Evolutionary conservation across 257 asterid genomes (phyloP), one percentile per base, ranked within the genome.

Genomic region (Haberlea rhodopensis): DNA sequence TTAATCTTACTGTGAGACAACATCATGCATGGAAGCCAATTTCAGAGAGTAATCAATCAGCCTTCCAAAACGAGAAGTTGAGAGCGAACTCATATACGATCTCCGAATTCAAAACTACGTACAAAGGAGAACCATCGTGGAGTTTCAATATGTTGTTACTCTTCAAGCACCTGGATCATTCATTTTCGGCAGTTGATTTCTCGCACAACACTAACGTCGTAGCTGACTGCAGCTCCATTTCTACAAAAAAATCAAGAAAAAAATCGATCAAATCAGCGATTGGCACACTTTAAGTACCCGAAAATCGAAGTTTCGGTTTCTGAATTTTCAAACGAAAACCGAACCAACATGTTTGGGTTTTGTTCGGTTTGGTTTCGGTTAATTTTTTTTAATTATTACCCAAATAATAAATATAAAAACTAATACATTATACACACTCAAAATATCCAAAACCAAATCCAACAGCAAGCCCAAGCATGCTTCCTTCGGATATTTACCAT

Each of bases 1-100:
- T 23, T 5, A n/a, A n/a, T n/a, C 84, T 68, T 79, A 92, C 99
- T 66, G 77, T 1, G 94, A 75, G 70, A 89, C 87, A 31, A 92
- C 82, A 27, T 87, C 97, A 26, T 87, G 96, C 22, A 97, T 92
- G 43, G 99, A 92, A 31, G 82, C 62, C 70, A 89, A 71, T 75
- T 77, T 78, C 18, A 91, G 90, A 27, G 99, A 84, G 78, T 82
- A 85, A 74, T 89, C 20, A 25, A 92, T 77, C 70, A 92, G 72
- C 75, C 78, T 87, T 29, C 97, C 99, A 52, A 85, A 83, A 18
- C 78, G 67, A 57, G 73, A 66, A 10, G 96, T 72, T 2, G 83
- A 70, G 22, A 94, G 87, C 22, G 69, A 69, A 65, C 73, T 65
- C 78, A 87, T 75, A 78, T 80, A 87, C 62, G 84, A 73, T 46